Evolutionary conservation across 305 asterid genomes (phyloP), one percentile per base, ranked within the genome.

Genomic region (Lippia alba): DNA sequence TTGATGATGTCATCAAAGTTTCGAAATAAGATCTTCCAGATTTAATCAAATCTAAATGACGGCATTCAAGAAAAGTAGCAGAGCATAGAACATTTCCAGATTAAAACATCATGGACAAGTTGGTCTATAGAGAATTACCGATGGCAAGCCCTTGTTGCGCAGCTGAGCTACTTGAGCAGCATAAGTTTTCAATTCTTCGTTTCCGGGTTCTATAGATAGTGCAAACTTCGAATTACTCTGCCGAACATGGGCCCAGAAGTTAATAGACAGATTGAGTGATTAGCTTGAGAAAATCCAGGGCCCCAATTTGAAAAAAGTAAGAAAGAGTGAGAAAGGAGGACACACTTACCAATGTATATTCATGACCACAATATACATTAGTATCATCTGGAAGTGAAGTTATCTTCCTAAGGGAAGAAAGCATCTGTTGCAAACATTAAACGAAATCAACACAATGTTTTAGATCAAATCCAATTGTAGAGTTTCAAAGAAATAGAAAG

Each of bases 211-310:
- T 66, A 94, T 73, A n/a, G 97, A 88, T 51, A 91, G 83, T 16
- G 99, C 99, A 66, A 94, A 94, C 91, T 90, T 90, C 44, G 98
- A 90, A 82, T 91, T 94, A 80, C 94, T 91, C 99, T 94, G 96
- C 54, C 70, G 19, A 67, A 69, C 69, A 66, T 32, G 69, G 69
- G n/a, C 56, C 74, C 15, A 71, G 50, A 24, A 61, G 36, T 72
- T 59, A 24, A 72, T 50, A 71, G 78, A 59, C 72, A 8, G 61
- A 61, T 5, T 32, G 20, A 69, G 50, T 24, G 64, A 55, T 64
- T 50, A 72, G 61, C 72, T 59, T 53, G 68, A 32, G 56, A 67
- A 75, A 66, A 73, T 19, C 17, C 2, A 36, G 41, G 14, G 45
- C n/a, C 45, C 10, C n/a, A 55, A 3, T 2, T 46, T 19, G 46